Evolutionary conservation across 441 rosid genomes (phyloP).

Genomic region (Raphanus hybrid): DNA sequence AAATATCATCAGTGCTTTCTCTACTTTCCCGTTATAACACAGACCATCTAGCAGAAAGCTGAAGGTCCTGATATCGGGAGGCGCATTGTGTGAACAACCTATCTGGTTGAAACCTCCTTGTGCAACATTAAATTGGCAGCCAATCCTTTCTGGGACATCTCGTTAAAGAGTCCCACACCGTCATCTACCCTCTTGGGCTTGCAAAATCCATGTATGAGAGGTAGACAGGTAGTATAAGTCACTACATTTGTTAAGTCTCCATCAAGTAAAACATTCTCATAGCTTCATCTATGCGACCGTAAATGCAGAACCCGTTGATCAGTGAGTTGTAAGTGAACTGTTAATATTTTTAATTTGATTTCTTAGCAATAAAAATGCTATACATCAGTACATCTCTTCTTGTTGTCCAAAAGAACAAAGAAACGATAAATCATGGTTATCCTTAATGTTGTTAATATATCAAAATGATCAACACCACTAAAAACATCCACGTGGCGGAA

Average conservation of each 20-base stretch:
- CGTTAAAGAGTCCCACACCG: constrained; percentile 12
- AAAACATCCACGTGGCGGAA: too few relatives aligned
- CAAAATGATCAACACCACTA: too few relatives aligned
- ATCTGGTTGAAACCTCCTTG: constrained; percentile 31
- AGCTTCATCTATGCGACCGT: constrained; percentile 24
- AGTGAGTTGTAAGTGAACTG: constrained; percentile 24
- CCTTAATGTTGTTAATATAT: too few relatives aligned
- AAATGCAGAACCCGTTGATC: constrained; percentile 33
- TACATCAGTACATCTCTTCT: too few relatives aligned
- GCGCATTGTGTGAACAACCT: constrained; percentile 2
- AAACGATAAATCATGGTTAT: too few relatives aligned
- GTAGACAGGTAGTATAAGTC: constrained; percentile 37
- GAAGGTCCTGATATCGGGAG: constrained; percentile 36
- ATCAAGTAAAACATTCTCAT: constrained; percentile 25
- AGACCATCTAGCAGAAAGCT: constrained; percentile 38
- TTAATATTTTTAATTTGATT: too few relatives aligned
- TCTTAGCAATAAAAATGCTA: too few relatives aligned
- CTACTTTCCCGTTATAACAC: constrained; percentile 32
- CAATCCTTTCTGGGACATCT: constrained; percentile 17
- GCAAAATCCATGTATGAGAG: constrained; percentile 41
- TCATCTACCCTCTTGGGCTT: constrained; percentile 33
- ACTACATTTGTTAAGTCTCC: constrained; percentile 20
- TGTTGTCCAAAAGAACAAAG: too few relatives aligned
- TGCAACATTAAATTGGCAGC: constrained; percentile 22
- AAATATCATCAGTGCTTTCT: constrained; percentile 27